Base-by-base conservation (phyloP, 768 basidiomycete species). In the Mrakia blollopis region DNA sequence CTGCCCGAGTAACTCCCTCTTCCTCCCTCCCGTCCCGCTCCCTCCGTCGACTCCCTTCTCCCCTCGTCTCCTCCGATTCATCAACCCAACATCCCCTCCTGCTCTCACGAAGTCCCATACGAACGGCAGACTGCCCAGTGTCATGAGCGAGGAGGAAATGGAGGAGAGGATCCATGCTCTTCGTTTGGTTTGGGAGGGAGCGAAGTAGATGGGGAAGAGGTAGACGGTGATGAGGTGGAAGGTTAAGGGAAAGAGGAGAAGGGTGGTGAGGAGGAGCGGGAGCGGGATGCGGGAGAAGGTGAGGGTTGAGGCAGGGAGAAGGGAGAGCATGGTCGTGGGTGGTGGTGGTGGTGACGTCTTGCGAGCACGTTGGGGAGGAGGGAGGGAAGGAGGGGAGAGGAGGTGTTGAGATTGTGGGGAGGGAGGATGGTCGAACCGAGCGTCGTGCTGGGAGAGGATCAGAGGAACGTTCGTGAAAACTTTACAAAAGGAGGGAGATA, bases 151-250 rank as follows among this genome's bases (percentile, higher is more conserved):
- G 23, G 72, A 72, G 35, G 72, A 72, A 0, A 37, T 57, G 52
- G 57, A 57, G 8, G 72, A 57, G 28, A 72, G 57, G 35, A 72
- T 37, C 72, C 72, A 72, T 5, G 54, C 72, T 18, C 72, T 32
- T 11, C 72, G 72, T 50, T 72, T 72, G 21, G 72, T 52, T 39
- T 72, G 54, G 8, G 39, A 28, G 30, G 72, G 52, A 21, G 72
- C 54, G 10, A 72, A 57, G 21, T 39, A 57, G 30, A n/a, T 35
- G 0, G 72, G 72, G n/a, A 60, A 72, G 54, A 32, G 54, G 35
- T 32, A 32, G 57, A 41, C 0, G 21, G 54, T 37, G n/a, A n/a
- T 37, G 11, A 10, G 7, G 35, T 60, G 57, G 57, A 72, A 37
- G 37, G 54, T 57, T 2, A 57, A 37, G 4, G 57, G 57, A 39